phyloP scores from a whole-genome alignment of 2,329 filamentous ascomycete species.

The Beauveria australis region DNA sequence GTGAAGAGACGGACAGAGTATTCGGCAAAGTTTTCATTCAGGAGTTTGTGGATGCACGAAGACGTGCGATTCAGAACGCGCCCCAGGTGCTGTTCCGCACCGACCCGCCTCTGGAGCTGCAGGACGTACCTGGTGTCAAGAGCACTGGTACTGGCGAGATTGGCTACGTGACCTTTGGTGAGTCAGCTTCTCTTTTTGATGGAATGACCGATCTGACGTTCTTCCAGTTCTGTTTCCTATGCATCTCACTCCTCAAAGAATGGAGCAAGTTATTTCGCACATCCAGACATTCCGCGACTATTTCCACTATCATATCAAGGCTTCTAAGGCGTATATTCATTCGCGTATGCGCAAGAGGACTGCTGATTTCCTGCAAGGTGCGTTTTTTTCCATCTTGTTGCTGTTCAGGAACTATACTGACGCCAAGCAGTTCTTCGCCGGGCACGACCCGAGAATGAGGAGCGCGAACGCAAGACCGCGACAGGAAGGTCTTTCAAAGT shows the following conservation, averaged over 20 bases:
- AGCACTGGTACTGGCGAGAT: constrained; percentile 73
- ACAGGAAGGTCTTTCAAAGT: constrained; percentile 85
- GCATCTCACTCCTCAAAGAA: constrained; percentile 82
- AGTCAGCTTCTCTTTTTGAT: constrained; percentile 17
- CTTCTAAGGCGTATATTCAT: constrained; percentile 98
- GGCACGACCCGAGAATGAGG: constrained; percentile 89
- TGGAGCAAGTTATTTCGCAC: constrained; percentile 93
- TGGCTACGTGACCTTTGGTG: constrained; percentile 97
- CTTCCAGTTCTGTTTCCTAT: constrained; percentile 80
- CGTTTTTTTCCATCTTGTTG: constrained; percentile 18
- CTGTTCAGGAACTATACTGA: neutral
- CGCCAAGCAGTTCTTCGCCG: constrained; percentile 70
- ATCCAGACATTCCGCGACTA: constrained; percentile 99
- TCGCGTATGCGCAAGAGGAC: constrained; percentile 96
- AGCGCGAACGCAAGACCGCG: constrained; percentile 96
- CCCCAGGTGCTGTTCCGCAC: constrained; percentile 95
- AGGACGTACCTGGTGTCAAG: constrained; percentile 75
- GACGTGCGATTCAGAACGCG: constrained; percentile 94
- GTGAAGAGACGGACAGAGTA: constrained; percentile 93
- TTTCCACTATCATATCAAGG: constrained; percentile 99
- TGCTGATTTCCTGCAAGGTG: constrained; percentile 95
- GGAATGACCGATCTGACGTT: constrained; percentile 14
- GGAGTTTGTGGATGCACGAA: constrained; percentile 94
- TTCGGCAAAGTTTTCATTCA: constrained; percentile 98
- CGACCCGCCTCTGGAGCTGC: constrained; percentile 85